Evolutionary conservation across 495 filamentous ascomycete genomes (phyloP), one percentile per base, ranked within the genome.

Genomic region (Filosporella fistucella): DNA sequence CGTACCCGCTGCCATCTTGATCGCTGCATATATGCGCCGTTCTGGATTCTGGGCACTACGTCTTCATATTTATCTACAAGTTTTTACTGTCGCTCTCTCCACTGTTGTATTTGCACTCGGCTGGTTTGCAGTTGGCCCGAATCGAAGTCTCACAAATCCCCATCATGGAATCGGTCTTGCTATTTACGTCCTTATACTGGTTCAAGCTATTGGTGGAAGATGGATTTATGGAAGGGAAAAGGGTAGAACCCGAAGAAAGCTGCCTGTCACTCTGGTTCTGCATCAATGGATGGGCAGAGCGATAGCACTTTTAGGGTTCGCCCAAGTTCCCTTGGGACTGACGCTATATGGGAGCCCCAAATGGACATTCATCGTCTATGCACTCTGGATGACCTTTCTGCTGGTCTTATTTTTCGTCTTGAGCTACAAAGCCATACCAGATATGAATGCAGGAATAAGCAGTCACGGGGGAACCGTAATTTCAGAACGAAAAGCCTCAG

Each of bases 151-250:
- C 54, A 87, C 87, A 36, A 98, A 98, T 63, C 93, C 93, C 1
- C 93, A 98, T 69, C 87, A 90, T 68, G 90, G 89, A 47, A 96
- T 97, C 58, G 93, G 93, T 18, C 68, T 95, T 25, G 85, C 90
- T 29, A 82, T 98, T 47, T 97, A 93, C 64, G 84, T 88, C 23
- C 67, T 93, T 55, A 77, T 96, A 14, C 61, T 95, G 22, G 75
- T 90, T 18, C 94, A 96, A 59, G 75, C 82, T 7, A 51, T 96
- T 17, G 85, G 84, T 54, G 94, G 94, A 14, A 78, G 78, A 54
- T 71, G 86, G 29, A 72, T 94, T 29, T 77, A 84, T 48, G 71
- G 72, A 46, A 67, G 72, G 11, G 79, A 84, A 54, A 78, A 78
- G 56, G 76, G 78, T 37, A 81, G 81, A 52, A 67, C 34, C 8